phyloP scores from a whole-genome alignment of 305 asterid genomes.

The Plantago lanceolata region DNA sequence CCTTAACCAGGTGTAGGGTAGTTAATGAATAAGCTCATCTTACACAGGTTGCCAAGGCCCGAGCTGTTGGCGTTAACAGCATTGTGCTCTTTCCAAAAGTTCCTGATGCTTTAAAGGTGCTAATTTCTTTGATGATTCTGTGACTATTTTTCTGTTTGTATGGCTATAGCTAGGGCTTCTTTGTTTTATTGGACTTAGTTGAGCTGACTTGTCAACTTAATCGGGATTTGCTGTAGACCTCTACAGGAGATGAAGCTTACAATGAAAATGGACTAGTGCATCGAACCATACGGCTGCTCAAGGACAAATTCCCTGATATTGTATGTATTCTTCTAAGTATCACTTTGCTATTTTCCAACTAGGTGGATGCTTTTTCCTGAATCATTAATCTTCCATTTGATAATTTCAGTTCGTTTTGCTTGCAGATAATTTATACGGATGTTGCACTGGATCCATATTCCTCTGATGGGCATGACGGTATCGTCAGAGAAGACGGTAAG shows the following conservation, averaged over 20 bases:
- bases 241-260: constrained; percentile 93
- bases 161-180: background rate
- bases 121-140: constrained; percentile 17
- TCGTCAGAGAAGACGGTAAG: constrained; percentile 94
- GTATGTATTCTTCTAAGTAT: constrained; percentile 41
- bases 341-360: constrained; percentile 2
- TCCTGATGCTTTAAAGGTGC: constrained; percentile 94
- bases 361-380: background rate
- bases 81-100: constrained; percentile 94
- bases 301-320: constrained; percentile 91
- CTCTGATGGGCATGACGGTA: constrained; percentile 97
- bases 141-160: constrained; percentile 10
- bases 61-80: constrained; percentile 96
- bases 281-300: constrained; percentile 77
- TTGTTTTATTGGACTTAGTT: background rate
- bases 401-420: constrained; percentile 14
- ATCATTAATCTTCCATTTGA: constrained; percentile 12
- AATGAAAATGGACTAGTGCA: constrained; percentile 88
- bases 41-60: constrained; percentile 81
- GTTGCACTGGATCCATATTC: constrained; percentile 97
- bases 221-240: constrained; percentile 40
- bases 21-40: constrained; percentile 22
- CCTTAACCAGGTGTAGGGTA: constrained; percentile 4
- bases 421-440: constrained; percentile 83
- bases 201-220: constrained; percentile 8